These are phyloP conservation scores for Flaveria floridana DNA, from an alignment of 140 eudicot genomes.

Conservation along the genomic window DNA sequence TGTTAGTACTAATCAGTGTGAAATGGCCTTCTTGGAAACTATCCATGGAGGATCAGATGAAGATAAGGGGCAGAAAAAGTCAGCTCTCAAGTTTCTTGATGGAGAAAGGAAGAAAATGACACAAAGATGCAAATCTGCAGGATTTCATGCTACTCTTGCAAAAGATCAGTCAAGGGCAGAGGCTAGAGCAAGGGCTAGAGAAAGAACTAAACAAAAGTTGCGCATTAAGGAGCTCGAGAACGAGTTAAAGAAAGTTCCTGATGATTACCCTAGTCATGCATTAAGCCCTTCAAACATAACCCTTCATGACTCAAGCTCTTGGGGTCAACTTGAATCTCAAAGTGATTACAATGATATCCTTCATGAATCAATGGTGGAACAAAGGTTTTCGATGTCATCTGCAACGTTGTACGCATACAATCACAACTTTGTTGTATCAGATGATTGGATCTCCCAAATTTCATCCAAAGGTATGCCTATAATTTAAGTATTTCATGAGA, in stretches of 20 bases:
- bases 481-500: neutral
- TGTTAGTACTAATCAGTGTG: slow-evolving; percentile 19
- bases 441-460: slow-evolving; percentile 17
- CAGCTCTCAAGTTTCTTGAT: slow-evolving; percentile 7
- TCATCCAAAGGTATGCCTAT: slow-evolving; percentile 5
- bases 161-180: slow-evolving; percentile 40
- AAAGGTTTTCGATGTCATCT: slow-evolving; percentile 24
- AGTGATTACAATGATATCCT: slow-evolving; percentile 10
- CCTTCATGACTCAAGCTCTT: slow-evolving; percentile 18
- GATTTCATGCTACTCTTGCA: neutral
- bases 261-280: slow-evolving; percentile 5
- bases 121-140: slow-evolving; percentile 20
- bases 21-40: slow-evolving; percentile 17
- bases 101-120: slow-evolving; percentile 25
- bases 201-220: slow-evolving; percentile 47
- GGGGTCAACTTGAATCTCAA: slow-evolving; percentile 27
- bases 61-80: slow-evolving; percentile 20
- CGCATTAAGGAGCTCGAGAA: slow-evolving; percentile 19
- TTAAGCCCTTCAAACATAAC: slow-evolving; percentile 16
- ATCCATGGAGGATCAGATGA: slow-evolving; percentile 15
- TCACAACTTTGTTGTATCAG: slow-evolving; percentile 20
- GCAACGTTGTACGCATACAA: slow-evolving; percentile 4
- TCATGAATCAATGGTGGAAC: slow-evolving; percentile 1
- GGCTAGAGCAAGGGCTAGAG: slow-evolving; percentile 68
- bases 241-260: neutral